A percentile compares a stretch with the other conserved stretches of the same genome.
phyloP scores from a whole-genome alignment of 164 flowering plant species.

The Chloranthus sessilifolius region DNA sequence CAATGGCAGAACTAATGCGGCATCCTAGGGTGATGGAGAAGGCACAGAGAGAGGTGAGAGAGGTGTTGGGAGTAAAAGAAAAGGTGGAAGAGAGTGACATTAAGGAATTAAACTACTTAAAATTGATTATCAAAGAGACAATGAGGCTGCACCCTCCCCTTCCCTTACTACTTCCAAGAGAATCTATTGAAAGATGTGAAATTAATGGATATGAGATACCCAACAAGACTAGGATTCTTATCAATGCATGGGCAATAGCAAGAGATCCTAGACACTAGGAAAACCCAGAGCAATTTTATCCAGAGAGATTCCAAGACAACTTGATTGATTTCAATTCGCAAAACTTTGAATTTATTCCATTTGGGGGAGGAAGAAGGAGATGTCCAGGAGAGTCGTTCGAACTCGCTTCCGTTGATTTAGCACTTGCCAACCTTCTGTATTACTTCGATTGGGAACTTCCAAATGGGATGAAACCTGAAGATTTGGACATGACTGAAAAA shows the following conservation, averaged over 20 bases:
- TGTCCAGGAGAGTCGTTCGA: neutral
- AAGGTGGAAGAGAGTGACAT: constrained; percentile 7
- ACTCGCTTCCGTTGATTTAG: neutral
- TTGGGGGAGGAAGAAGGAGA: constrained; percentile 6
- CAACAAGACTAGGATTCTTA: constrained; percentile 21
- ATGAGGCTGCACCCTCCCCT: constrained; percentile 34
- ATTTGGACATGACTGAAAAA: no score
- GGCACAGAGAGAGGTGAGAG: constrained; percentile 4
- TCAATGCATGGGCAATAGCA: constrained; percentile 24
- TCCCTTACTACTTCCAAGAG: constrained; percentile 28
- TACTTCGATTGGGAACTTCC: constrained; percentile 7
- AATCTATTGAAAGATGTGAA: constrained; percentile 18
- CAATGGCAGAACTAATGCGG: constrained; percentile 3
- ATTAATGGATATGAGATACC: constrained; percentile 26
- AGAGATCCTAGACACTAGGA: constrained; percentile 27
- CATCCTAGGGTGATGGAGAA: constrained; percentile 4
- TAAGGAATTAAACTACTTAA: neutral
- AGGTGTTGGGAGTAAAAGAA: neutral
- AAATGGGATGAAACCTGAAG: constrained; percentile 11
- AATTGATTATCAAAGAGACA: constrained; percentile 16
- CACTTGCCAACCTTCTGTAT: constrained; percentile 3
- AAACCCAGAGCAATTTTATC: constrained; percentile 25
- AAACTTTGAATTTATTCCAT: neutral
- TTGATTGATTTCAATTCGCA: constrained; percentile 17
- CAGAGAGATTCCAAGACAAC: constrained; percentile 27